These are phyloP conservation scores for Sugiyamaella chiloensis DNA, from an alignment of 805 yeast species.

Conservation along the genomic window DNA sequence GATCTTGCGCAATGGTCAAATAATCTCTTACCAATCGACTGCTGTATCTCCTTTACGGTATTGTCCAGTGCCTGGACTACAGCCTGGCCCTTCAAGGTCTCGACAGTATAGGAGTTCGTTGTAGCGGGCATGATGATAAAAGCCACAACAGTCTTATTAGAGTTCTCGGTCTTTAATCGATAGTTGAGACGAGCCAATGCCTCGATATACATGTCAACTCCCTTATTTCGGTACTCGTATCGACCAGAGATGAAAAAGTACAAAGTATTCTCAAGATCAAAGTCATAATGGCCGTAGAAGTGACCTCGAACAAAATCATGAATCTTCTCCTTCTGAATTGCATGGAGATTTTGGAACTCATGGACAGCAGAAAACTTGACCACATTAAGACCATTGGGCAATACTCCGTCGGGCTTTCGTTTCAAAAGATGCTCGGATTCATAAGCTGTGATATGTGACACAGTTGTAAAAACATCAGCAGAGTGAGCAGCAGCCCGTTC, in stretches of 20 bases:
- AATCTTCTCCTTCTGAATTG: conserved; percentile 83
- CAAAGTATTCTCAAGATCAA: conserved; percentile 87
- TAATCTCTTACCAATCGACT: conserved; percentile 77
- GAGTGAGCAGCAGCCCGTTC: conserved; percentile 96
- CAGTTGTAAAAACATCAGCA: conserved; percentile 96
- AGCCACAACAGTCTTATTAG: conserved; percentile 92
- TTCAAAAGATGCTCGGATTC: conserved; percentile 91
- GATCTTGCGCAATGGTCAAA: conserved; percentile 85
- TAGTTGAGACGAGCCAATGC: conserved; percentile 89
- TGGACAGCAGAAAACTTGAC: conserved; percentile 96
- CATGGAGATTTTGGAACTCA: conserved; percentile 96
- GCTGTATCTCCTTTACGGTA: conserved; percentile 84
- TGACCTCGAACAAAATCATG: conserved; percentile 95
- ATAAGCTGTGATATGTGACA: conserved; percentile 94
- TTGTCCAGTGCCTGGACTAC: conserved; percentile 87
- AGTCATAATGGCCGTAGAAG: conserved; percentile 94
- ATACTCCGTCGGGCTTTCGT: conserved; percentile 95
- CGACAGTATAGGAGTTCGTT: conserved; percentile 91
- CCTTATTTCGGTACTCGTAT: conserved; percentile 94
- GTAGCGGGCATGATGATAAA: conserved; percentile 98
- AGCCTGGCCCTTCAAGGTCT: conserved; percentile 94
- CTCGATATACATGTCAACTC: conserved; percentile 93
- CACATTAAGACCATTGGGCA: conserved; percentile 95
- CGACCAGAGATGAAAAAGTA: conserved; percentile 97
- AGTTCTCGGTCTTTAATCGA: conserved; percentile 71